These are phyloP conservation scores for Fonsecaea monophora DNA, from an alignment of 2,329 filamentous ascomycete species.

Conservation along the genomic window DNA sequence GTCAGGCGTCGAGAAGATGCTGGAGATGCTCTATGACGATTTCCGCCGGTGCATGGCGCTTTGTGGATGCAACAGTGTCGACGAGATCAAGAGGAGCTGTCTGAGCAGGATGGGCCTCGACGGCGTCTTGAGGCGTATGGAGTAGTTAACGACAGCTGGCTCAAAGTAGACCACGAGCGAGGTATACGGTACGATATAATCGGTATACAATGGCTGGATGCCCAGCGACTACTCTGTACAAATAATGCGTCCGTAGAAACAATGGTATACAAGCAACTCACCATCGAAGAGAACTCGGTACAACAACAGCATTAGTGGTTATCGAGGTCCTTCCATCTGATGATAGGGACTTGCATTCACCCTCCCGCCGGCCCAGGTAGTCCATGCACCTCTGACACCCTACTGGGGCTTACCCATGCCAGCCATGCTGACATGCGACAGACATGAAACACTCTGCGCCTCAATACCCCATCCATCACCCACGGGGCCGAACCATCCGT, in stretches of 20 bases:
- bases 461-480: neutral
- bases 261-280: too few relatives aligned
- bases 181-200: too few relatives aligned
- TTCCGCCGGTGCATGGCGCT: conserved; percentile 40
- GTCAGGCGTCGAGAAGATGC: conserved; percentile 39
- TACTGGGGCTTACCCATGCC: neutral
- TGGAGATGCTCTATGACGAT: conserved; percentile 40
- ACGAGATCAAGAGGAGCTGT: conserved; percentile 44
- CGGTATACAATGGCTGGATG: too few relatives aligned
- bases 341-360: too few relatives aligned
- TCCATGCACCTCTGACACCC: too few relatives aligned
- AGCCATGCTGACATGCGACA: neutral
- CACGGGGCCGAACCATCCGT: neutral
- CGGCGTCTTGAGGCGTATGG: conserved; percentile 39
- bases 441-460: conserved; percentile 12
- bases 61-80: conserved; percentile 37
- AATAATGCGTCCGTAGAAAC: too few relatives aligned
- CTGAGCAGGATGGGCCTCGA: conserved; percentile 43
- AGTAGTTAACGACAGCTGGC: conserved; percentile 1
- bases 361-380: too few relatives aligned
- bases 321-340: neutral
- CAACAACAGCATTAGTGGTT: too few relatives aligned
- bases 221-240: too few relatives aligned
- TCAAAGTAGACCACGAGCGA: neutral
- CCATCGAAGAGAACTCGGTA: too few relatives aligned